These are phyloP conservation scores for Yamadazyma kanchanaburiensis DNA, from an alignment of 1,139 yeast genomes.

Conservation along the genomic window DNA sequence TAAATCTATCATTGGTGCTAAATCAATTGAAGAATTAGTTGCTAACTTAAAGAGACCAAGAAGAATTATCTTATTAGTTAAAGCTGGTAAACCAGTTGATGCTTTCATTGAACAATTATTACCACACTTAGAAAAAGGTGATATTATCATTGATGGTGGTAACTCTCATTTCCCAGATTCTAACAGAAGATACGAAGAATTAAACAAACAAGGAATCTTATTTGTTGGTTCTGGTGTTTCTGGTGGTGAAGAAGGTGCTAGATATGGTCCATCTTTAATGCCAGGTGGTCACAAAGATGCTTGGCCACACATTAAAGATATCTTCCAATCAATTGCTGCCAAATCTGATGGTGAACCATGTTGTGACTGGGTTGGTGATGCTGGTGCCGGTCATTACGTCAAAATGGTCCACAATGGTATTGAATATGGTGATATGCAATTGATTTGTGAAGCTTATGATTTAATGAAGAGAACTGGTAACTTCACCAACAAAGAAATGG, in stretches of 20 bases:
- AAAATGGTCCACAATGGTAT: slow-evolving; percentile 99
- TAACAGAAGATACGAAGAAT: slow-evolving; percentile 92
- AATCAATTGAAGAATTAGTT: slow-evolving; percentile 82
- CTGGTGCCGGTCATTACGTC: slow-evolving; percentile 98
- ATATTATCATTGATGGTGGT: slow-evolving; percentile 99
- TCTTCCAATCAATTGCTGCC: slow-evolving; percentile 95
- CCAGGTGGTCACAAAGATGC: slow-evolving; percentile 99
- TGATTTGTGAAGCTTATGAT: slow-evolving; percentile 97
- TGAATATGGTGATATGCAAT: slow-evolving; percentile 99
- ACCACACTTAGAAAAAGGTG: slow-evolving; percentile 93
- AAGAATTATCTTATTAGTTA: slow-evolving; percentile 88
- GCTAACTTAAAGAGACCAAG: slow-evolving; percentile 95
- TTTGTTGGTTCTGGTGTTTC: slow-evolving; percentile 99
- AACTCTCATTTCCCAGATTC: slow-evolving; percentile 99
- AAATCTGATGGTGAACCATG: slow-evolving; percentile 98
- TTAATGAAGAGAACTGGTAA: slow-evolving; percentile 93
- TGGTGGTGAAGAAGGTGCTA: slow-evolving; percentile 99
- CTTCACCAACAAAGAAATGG: slow-evolving; percentile 86
- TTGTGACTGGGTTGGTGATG: slow-evolving; percentile 99
- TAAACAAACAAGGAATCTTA: slow-evolving; percentile 80
- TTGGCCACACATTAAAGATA: slow-evolving; percentile 97
- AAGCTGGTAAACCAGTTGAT: slow-evolving; percentile 97
- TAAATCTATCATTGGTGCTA: slow-evolving; percentile 92
- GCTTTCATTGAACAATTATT: slow-evolving; percentile 82
- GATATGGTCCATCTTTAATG: slow-evolving; percentile 98